A percentile compares a stretch with the other conserved stretches of the same genome.
Evolutionary conservation across 306 rosid genomes (phyloP).

Genomic region (Gastrolobium bilobum): DNA sequence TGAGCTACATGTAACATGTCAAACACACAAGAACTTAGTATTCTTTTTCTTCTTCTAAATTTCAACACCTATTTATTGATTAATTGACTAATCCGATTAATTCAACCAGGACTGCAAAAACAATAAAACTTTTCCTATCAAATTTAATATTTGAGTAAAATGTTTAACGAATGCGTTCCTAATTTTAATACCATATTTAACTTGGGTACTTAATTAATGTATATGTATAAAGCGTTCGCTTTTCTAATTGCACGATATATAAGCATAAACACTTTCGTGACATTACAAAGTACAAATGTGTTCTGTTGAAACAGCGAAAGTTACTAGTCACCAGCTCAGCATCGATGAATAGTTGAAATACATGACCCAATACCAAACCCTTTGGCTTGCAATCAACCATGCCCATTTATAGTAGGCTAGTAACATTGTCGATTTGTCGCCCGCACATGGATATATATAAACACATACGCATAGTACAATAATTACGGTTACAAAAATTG

Average conservation of each 20-base stretch:
- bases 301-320: not conserved
- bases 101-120: too few relatives aligned
- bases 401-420: not conserved
- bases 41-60: too few relatives aligned
- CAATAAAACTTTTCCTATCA: not conserved
- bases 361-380: not conserved
- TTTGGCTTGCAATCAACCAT: not conserved
- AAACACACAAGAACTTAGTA: constrained; percentile 20
- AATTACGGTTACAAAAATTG: not conserved
- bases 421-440: too few relatives aligned
- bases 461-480: not conserved
- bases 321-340: not conserved
- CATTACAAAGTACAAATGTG: not conserved
- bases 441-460: too few relatives aligned
- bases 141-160: too few relatives aligned
- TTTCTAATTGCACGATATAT: constrained; percentile 1
- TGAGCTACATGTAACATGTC: not conserved
- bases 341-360: not conserved
- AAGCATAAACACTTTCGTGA: constrained; percentile 9
- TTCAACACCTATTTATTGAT: too few relatives aligned
- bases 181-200: not conserved
- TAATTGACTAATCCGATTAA: too few relatives aligned
- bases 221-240: not conserved
- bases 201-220: not conserved
- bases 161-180: not conserved